phyloP scores from a whole-genome alignment of 257 asterid species.

The Lycium ferocissimum region DNA sequence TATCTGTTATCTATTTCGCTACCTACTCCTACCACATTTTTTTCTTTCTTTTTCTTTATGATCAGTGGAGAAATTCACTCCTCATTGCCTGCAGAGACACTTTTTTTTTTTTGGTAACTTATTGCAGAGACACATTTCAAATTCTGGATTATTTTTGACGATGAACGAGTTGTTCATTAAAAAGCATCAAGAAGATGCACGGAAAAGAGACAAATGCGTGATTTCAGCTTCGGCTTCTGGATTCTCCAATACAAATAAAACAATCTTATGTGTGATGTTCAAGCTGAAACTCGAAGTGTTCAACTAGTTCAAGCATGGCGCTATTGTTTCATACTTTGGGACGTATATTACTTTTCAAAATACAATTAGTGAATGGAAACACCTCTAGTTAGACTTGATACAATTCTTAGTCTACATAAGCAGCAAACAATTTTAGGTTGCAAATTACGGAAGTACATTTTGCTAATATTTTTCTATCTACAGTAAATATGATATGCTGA shows the following conservation, averaged over 20 bases:
- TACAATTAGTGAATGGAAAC: conserved; percentile 1
- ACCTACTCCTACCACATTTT: not conserved
- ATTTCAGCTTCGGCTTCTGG: not conserved
- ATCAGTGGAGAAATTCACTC: not conserved
- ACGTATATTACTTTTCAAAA: not conserved
- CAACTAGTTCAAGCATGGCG: conserved; percentile 2
- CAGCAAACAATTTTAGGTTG: not conserved
- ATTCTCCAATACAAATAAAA: conserved; percentile 13
- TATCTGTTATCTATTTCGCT: not conserved
- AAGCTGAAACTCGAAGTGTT: not conserved
- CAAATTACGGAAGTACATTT: not conserved
- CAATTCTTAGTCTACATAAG: conserved; percentile 2
- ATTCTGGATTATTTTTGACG: not conserved
- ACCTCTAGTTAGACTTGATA: not conserved
- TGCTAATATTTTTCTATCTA: not conserved
- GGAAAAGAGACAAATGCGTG: not conserved
- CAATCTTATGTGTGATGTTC: conserved; percentile 1
- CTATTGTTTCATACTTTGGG: not conserved
- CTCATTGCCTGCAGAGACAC: conserved; percentile 5
- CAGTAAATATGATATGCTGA: not conserved
- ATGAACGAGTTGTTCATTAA: not conserved
- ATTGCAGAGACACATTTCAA: not conserved
- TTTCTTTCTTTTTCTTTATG: not conserved
- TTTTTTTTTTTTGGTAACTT: not conserved
- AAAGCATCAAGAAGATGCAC: not conserved